phyloP scores from a whole-genome alignment of 148 eudicot species.

The Silene latifolia region DNA sequence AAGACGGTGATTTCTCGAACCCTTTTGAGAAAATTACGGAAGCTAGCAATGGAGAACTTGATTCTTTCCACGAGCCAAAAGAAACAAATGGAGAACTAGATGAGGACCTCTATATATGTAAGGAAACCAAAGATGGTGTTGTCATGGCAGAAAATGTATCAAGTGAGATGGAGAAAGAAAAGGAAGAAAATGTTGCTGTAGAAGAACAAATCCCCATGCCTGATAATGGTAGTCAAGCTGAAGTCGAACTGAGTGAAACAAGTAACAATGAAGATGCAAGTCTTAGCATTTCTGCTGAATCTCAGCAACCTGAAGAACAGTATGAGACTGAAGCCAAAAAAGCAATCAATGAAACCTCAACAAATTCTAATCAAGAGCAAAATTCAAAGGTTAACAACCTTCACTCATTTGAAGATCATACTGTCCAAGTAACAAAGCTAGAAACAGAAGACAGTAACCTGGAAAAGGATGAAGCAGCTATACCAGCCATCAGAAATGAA shows the following conservation, averaged over 20 bases:
- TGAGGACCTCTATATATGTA: background rate
- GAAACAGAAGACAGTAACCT: slow-evolving; percentile 13
- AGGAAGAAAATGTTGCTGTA: background rate
- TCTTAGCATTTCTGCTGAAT: background rate
- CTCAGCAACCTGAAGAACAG: background rate
- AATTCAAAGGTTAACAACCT: slow-evolving; percentile 4
- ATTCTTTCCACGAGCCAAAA: slow-evolving; percentile 8
- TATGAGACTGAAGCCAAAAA: slow-evolving; percentile 12
- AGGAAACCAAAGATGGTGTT: background rate
- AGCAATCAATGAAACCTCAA: background rate
- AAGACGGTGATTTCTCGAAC: background rate
- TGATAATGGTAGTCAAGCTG: background rate
- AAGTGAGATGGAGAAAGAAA: background rate
- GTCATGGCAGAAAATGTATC: background rate
- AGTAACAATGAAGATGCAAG: slow-evolving; percentile 17
- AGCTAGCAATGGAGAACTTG: slow-evolving; percentile 9
- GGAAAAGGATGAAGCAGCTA: slow-evolving; percentile 17
- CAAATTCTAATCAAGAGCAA: slow-evolving; percentile 23
- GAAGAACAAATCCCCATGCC: background rate
- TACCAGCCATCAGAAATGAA: slow-evolving; percentile 3
- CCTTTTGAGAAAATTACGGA: slow-evolving; percentile 3
- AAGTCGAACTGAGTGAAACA: background rate
- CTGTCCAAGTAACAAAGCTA: slow-evolving; percentile 10
- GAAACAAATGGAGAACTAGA: slow-evolving; percentile 8
- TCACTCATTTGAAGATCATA: slow-evolving; percentile 8